Percentiles rank a stretch among this genome's conserved stretches.
Conservation (phyloP, 306 rosid genomes). For the Senna siamea region DNA sequence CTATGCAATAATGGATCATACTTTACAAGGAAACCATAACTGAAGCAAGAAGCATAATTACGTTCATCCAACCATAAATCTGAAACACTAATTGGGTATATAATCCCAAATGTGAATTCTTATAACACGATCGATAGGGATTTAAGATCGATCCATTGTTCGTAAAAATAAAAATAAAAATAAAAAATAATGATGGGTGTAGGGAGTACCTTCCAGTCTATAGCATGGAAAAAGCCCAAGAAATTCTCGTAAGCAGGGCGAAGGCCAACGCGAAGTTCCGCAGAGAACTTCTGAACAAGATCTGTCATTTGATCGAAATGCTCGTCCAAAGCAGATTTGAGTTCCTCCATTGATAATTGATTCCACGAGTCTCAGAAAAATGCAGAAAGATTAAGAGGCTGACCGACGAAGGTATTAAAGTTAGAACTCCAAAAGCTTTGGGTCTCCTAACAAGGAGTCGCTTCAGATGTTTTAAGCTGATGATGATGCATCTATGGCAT, state of each 20-base stretch:
- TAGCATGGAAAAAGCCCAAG: conserved; percentile 85
- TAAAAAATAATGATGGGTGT: not conserved
- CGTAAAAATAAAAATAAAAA: not conserved
- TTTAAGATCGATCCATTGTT: not conserved
- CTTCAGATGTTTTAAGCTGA: no score
- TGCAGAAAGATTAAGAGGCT: not conserved
- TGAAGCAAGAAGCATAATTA: not conserved
- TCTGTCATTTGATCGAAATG: conserved; percentile 80
- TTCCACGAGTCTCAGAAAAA: not conserved
- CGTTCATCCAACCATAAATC: not conserved
- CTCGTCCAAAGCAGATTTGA: conserved; percentile 73
- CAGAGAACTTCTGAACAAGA: conserved; percentile 72
- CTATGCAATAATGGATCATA: not conserved
- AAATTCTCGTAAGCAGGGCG: conserved; percentile 80
- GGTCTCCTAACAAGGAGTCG: no score
- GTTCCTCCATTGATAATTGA: conserved; percentile 65
- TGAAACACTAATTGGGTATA: not conserved
- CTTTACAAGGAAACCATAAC: not conserved
- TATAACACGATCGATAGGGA: not conserved
- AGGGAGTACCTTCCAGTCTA: conserved; percentile 78
- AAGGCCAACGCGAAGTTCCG: conserved; percentile 73
- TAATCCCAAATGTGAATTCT: not conserved
- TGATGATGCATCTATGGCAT: no score
- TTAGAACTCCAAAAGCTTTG: not conserved
- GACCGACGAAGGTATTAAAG: not conserved